These are phyloP conservation scores for Immersiella caudata DNA, from an alignment of 495 filamentous ascomycete species.

Conservation along the genomic window DNA sequence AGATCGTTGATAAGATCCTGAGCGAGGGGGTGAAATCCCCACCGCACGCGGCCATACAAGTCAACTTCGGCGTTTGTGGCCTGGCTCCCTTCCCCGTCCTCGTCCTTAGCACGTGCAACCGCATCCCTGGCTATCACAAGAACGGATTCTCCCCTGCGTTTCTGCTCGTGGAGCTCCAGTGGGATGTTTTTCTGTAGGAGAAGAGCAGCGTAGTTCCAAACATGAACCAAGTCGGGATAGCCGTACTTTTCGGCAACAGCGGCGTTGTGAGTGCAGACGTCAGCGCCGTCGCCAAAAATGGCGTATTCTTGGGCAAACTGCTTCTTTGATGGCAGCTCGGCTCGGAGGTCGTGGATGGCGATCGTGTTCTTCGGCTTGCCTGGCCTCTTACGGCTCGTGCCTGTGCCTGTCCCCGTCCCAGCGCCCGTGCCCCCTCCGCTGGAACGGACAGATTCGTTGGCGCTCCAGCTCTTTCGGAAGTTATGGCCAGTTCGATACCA, in stretches of 20 bases:
- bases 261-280: conserved; percentile 83
- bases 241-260: conserved; percentile 73
- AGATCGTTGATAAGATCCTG: conserved; percentile 68
- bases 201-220: conserved; percentile 81
- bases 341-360: conserved; percentile 68
- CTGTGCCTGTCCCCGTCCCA: conserved; percentile 57
- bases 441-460: conserved; percentile 51
- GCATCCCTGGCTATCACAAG: conserved; percentile 63
- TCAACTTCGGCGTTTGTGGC: conserved; percentile 24
- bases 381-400: conserved; percentile 45
- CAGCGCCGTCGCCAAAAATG: conserved; percentile 78
- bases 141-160: conserved; percentile 55
- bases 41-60: conserved; percentile 71
- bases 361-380: conserved; percentile 59
- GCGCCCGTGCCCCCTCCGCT: conserved; percentile 55
- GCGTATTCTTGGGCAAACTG: conserved; percentile 75
- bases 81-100: conserved; percentile 26
- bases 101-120: conserved; percentile 53
- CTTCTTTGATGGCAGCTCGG: conserved; percentile 73
- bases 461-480: conserved; percentile 51
- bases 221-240: conserved; percentile 71
- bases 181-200: conserved; percentile 77
- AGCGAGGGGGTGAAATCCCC: conserved; percentile 84
- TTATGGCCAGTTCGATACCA: conserved; percentile 50
- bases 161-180: conserved; percentile 57